These are phyloP conservation scores for Arctium minus DNA, from an alignment of 129 eudicot species.

Conservation along the genomic window DNA sequence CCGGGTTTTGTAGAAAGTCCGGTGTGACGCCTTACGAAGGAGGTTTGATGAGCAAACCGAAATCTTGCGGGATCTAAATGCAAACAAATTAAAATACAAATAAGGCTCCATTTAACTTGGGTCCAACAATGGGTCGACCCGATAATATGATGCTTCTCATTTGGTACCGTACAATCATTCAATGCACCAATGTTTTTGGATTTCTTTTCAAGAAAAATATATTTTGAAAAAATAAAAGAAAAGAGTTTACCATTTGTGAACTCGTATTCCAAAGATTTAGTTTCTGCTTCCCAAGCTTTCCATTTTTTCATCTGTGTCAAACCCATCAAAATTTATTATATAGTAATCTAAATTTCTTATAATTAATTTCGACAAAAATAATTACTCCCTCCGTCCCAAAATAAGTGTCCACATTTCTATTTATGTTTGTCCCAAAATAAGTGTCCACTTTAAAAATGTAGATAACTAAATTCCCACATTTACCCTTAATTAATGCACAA, in stretches of 20 bases:
- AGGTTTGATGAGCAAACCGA: constrained; percentile 77
- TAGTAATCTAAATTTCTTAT: too few relatives aligned
- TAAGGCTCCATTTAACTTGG: background rate
- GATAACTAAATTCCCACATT: too few relatives aligned
- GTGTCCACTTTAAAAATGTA: too few relatives aligned
- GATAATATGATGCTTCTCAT: background rate
- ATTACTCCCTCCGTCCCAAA: too few relatives aligned
- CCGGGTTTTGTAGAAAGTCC: constrained; percentile 63
- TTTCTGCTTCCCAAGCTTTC: constrained; percentile 83
- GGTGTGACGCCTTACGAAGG: constrained; percentile 72
- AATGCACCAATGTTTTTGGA: background rate
- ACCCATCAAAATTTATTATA: background rate
- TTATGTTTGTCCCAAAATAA: too few relatives aligned
- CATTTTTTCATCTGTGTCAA: constrained; percentile 63
- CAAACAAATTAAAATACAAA: background rate
- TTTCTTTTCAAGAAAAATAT: background rate
- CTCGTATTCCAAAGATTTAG: constrained; percentile 64
- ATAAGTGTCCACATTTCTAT: too few relatives aligned
- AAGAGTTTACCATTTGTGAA: constrained; percentile 48
- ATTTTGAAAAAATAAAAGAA: background rate
- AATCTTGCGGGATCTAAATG: constrained; percentile 76
- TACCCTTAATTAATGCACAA: too few relatives aligned
- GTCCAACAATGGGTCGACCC: background rate
- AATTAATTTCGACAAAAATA: too few relatives aligned
- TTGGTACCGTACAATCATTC: background rate